Evolutionary conservation across 768 basidiomycete genomes (phyloP).

Genomic region (Cyclocybe cylindracea): DNA sequence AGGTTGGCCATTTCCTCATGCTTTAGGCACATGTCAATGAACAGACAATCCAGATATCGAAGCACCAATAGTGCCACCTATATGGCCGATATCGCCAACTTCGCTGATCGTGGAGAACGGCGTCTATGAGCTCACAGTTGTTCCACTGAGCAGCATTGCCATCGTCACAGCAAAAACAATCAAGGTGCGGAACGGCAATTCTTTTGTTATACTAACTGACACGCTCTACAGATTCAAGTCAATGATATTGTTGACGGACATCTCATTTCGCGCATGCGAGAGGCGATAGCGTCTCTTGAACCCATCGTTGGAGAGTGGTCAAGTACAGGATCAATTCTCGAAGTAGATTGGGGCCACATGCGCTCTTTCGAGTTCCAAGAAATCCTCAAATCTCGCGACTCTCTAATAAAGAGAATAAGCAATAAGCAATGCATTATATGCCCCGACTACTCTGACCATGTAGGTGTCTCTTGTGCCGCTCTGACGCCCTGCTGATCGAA

Average conservation of each 20-base stretch:
- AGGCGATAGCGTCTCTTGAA: slow-evolving; percentile 52
- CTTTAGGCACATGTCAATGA: neutral
- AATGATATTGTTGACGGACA: slow-evolving; percentile 68
- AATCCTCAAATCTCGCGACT: slow-evolving; percentile 58
- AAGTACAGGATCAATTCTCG: slow-evolving; percentile 48
- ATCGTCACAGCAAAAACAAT: slow-evolving; percentile 69
- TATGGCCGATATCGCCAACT: slow-evolving; percentile 69
- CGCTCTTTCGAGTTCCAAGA: slow-evolving; percentile 93
- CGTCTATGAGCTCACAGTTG: slow-evolving; percentile 64
- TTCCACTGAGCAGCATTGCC: slow-evolving; percentile 73
- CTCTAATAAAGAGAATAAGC: slow-evolving; percentile 43
- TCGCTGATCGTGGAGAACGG: slow-evolving; percentile 48
- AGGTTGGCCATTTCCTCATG: slow-evolving; percentile 37
- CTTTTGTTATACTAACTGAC: slow-evolving; percentile 3
- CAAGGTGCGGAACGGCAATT: slow-evolving; percentile 53
- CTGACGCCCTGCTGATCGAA: slow-evolving; percentile 3
- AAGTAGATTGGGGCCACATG: slow-evolving; percentile 85
- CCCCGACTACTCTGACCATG: slow-evolving; percentile 72
- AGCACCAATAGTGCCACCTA: slow-evolving; percentile 60
- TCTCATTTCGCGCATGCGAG: slow-evolving; percentile 61
- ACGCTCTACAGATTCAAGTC: slow-evolving; percentile 59
- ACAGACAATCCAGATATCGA: slow-evolving; percentile 52
- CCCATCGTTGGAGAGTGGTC: slow-evolving; percentile 59
- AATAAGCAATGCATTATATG: slow-evolving; percentile 58
- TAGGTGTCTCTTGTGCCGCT: slow-evolving; percentile 36